Evolutionary conservation across 306 rosid genomes (phyloP), one percentile per base, ranked within the genome.

Genomic region (Gastrolobium villosum): DNA sequence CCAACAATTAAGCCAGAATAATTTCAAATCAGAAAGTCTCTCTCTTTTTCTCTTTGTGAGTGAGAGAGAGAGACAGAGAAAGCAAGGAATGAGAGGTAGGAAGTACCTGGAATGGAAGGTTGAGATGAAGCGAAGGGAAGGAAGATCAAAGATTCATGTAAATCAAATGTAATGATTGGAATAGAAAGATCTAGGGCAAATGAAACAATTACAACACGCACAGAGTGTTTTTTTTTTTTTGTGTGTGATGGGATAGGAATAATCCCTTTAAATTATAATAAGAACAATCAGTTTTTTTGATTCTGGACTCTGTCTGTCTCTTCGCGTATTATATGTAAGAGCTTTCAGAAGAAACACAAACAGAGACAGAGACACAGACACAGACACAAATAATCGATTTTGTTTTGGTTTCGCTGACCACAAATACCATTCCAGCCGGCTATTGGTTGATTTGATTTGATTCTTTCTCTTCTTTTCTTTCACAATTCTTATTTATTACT

Each of bases 161-260:
- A 77, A 73, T 77, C 85, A 31, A 40, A 15, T 4, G 31, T 37
- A 11, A 52, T 76, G 66, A 77, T 55, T 44, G 31, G 43, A 61
- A 65, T 66, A 43, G n/a, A 78, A 82, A 77, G 87, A 82, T 86
- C 83, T 74, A 41, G 34, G 76, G 65, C 62, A 74, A 36, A 43
- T 15, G 8, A 62, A 60, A 72, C 43, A 40, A 64, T 34, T 8
- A 59, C 11, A 63, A 4, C 65, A 76, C 85, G 91, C 87, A 3
- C 13, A 62, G 64, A 30, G 64, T 57, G 14, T 57, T 39, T 57
- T 20, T 20, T 20, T 20, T 20, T 20, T 20, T 20, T 20, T 45
- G 50, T 45, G 13, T 45, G 50, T 11, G 50, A 8, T 8, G 64
- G 11, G 64, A 57, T 57, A 6, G 64, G 14, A 3, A 2, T 6